Conservation (phyloP, 345 rosid genomes). For the Arabis alpina region DNA sequence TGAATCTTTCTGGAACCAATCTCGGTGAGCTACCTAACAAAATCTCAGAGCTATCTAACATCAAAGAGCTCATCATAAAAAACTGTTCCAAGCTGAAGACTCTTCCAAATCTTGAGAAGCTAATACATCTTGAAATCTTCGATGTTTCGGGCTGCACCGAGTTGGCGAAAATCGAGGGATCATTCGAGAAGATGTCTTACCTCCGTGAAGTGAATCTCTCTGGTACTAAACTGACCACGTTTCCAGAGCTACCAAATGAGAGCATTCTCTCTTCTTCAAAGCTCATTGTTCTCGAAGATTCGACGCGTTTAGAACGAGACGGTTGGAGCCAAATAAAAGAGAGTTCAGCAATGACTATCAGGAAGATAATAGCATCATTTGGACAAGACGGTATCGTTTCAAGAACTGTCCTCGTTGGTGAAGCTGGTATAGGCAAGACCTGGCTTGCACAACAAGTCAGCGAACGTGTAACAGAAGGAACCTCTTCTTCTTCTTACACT, state of each 20-base stretch:
- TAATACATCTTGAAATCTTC: constrained; percentile 31
- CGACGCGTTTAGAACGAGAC: too few relatives aligned
- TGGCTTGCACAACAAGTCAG: constrained; percentile 40
- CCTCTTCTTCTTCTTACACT: neutral
- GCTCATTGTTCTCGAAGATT: too few relatives aligned
- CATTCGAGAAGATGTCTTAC: too few relatives aligned
- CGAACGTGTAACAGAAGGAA: neutral
- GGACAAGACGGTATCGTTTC: constrained; percentile 9
- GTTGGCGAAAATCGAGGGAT: too few relatives aligned
- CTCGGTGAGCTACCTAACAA: constrained; percentile 10
- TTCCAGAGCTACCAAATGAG: too few relatives aligned
- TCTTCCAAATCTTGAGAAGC: constrained; percentile 30
- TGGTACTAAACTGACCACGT: too few relatives aligned
- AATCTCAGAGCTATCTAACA: constrained; percentile 29
- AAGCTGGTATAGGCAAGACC: constrained; percentile 45
- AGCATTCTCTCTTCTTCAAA: too few relatives aligned
- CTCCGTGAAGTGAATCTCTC: too few relatives aligned
- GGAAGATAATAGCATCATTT: constrained; percentile 11
- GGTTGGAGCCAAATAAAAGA: too few relatives aligned
- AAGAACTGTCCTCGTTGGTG: constrained; percentile 37
- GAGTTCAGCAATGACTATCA: too few relatives aligned
- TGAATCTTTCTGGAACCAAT: constrained; percentile 51
- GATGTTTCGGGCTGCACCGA: too few relatives aligned
- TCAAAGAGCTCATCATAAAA: constrained; percentile 26
- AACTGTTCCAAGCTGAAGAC: constrained; percentile 17